Evolutionary conservation across 345 rosid genomes (phyloP), one percentile per base, ranked within the genome.

Genomic region (Hibiscus tridactylites): DNA sequence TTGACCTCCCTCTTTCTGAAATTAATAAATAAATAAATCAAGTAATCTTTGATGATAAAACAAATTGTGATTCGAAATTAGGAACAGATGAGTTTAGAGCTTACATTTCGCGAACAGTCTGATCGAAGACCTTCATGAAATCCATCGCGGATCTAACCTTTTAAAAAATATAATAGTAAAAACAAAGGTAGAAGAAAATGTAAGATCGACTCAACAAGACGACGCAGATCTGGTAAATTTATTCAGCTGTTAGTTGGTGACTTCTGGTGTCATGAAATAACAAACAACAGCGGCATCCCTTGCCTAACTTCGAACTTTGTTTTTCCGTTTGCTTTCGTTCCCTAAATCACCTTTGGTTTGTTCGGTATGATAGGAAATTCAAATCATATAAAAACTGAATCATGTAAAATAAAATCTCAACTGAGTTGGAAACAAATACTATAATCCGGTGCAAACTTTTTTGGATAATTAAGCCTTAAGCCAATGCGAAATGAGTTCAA

Each of bases 31-130:
- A 31, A 49, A 54, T 2, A 10, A 74, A 70, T 2, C n/a, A 69
- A 50, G 42, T 50, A 37, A 77, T 74, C 12, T 3, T 63, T 46
- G 49, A 71, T 69, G 67, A 26, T 37, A 3, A 21, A 59, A 39
- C 42, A 60, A 73, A 76, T 7, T 28, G 0, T 6, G 28, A 75
- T 35, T n/a, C 16, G 44, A 59, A 17, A 65, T 44, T 17, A 6
- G 16, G 29, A 3, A 56, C 10, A 37, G 11, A 13, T 37, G 21
- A 71, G 61, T 3, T 54, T 24, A 46, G 73, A 69, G 69, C 91
- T 65, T 71, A 94, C 98, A 94, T 94, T 84, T 91, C 98, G 54
- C 97, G 97, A 79, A 94, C 96, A 7, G 98, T 89, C 79, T 91
- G 97, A 80, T 94, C 97, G 82, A 94, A 71, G 31, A 84, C 98